Evolutionary conservation across 1,284 basidiomycete species (phyloP), one percentile per base, ranked within the genome.

Genomic region (Agaricales sp.): DNA sequence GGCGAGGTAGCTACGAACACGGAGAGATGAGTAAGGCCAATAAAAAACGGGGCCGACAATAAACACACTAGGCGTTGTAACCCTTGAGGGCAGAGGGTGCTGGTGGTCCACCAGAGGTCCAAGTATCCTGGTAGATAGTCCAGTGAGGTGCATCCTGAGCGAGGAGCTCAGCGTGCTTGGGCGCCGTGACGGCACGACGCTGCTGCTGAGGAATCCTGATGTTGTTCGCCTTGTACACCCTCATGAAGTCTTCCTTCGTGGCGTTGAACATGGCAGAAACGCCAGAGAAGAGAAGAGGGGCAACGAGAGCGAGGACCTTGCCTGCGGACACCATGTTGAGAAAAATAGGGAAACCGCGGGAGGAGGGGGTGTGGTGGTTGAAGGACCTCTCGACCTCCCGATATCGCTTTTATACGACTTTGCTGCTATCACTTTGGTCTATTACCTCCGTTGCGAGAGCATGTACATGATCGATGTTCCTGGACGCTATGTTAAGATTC

Each of bases 1-100:
- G 13, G 71, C 4, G 4, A 41, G 39, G 39, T 41, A 41, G 39
- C 39, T 41, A n/a, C n/a, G n/a, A 6, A 16, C 14, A 6, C 26
- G 26, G 14, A 16, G 6, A 18, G 16, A 20, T 41, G 4, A 8
- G 26, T n/a, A 16, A 3, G 22, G 25, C 48, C 12, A 47, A 25
- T 11, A n/a, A 35, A 18, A 16, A 18, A 11, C 18, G 18, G 39
- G 19, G 39, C 6, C 4, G 39, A 41, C 8, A n/a, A 8, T 6
- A 4, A 16, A 20, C 39, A 6, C 18, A 41, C 39, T 41, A 41
- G 6, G 39, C 39, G 16, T 41, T 41, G 19, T 8, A 41, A 8
- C 39, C 39, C n/a, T 20, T n/a, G 19, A 41, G 4, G 39, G 6
- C 19, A 18, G 39, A 8, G 8, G 6, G 4, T 16, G 39, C 8